Evolutionary conservation across 176 grass and related monocot genomes (phyloP).

Genomic region (Oryza coarctata): DNA sequence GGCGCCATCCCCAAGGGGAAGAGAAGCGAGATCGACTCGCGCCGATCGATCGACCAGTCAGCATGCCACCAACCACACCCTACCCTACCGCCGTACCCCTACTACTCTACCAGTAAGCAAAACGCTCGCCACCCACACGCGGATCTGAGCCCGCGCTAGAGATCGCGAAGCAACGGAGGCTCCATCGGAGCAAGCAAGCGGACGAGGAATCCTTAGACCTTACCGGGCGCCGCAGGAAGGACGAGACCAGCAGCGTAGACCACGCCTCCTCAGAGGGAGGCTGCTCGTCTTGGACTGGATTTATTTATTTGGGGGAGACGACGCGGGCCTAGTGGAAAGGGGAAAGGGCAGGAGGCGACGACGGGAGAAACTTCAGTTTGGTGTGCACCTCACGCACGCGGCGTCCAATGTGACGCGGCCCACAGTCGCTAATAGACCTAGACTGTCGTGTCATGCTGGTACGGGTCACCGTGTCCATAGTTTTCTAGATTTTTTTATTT

Average conservation of each 20-base stretch:
- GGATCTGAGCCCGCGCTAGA: slow-evolving; percentile 19
- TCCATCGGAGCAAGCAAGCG: too few species aligned
- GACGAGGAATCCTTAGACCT: not conserved
- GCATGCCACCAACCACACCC: not conserved
- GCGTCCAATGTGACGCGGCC: too few species aligned
- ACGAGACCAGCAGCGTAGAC: not conserved
- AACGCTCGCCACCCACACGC: not conserved
- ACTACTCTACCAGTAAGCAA: not conserved
- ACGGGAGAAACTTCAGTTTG: too few species aligned
- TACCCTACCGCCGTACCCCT: not conserved
- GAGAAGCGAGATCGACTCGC: not conserved
- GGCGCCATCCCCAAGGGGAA: not conserved
- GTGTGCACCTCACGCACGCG: too few species aligned
- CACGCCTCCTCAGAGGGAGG: too few species aligned
- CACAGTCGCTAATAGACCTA: too few species aligned
- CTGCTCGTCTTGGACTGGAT: slow-evolving; percentile 19
- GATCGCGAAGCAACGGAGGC: not conserved
- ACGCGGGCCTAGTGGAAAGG: not conserved
- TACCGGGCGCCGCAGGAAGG: slow-evolving; percentile 22
- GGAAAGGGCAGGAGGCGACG: not conserved
- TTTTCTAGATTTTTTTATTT: too few species aligned
- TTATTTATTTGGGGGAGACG: slow-evolving; percentile 6
- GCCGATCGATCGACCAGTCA: not conserved
- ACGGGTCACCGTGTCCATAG: too few species aligned
- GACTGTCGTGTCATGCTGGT: too few species aligned